These are phyloP conservation scores for Psophocarpus tetragonolobus DNA, from an alignment of 306 rosid genomes.

Conservation along the genomic window DNA sequence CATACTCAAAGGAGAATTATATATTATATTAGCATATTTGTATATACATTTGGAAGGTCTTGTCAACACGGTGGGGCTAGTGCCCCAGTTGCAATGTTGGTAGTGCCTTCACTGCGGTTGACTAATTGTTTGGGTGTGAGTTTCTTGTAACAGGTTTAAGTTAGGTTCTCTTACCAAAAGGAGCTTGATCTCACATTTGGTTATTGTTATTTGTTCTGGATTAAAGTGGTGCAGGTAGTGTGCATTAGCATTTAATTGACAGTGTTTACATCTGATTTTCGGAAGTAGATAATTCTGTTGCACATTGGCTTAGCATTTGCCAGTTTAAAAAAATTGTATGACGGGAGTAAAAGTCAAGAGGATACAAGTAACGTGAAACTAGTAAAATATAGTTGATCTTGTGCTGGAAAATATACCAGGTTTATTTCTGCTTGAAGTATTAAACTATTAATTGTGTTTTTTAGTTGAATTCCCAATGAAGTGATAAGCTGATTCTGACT, in stretches of 20 bases:
- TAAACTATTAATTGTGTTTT: neutral
- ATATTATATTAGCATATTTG: too few relatives aligned
- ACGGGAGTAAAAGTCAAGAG: neutral
- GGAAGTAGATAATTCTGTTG: neutral
- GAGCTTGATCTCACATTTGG: neutral
- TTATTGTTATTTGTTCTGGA: neutral
- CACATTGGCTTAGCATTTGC: neutral
- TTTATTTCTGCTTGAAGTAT: conserved; percentile 4
- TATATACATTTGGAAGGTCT: too few relatives aligned
- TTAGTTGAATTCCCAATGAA: conserved; percentile 12
- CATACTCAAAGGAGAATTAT: too few relatives aligned
- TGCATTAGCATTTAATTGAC: neutral
- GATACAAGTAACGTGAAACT: neutral
- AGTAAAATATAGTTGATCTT: neutral
- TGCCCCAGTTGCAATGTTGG: too few relatives aligned
- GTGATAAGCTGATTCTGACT: conserved; percentile 1
- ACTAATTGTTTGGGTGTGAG: neutral
- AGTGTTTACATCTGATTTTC: neutral
- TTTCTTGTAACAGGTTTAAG: neutral
- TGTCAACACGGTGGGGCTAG: too few relatives aligned
- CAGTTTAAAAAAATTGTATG: neutral
- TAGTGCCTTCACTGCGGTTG: too few relatives aligned
- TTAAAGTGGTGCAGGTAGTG: neutral
- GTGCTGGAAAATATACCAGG: neutral
- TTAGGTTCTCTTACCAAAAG: neutral